Base-by-base conservation (phyloP, 2,329 filamentous ascomycete genomes). In the Beauveria caledonica region DNA sequence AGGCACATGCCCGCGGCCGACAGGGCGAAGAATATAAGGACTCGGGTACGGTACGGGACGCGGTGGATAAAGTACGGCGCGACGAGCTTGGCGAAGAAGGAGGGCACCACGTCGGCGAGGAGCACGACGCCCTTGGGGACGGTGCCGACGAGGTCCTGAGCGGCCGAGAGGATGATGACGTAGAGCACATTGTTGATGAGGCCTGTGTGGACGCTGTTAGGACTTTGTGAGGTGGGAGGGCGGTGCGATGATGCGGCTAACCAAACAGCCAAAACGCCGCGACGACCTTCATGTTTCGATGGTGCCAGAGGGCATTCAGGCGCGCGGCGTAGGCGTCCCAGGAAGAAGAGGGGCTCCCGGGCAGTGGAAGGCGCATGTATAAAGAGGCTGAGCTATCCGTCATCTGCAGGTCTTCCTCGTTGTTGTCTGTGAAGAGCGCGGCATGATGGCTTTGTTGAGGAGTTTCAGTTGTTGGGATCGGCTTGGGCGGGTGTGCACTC, bases 131-230 rank as follows among this genome's bases (percentile, higher is more conserved):
- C 91, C 73, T 97, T 97, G 54, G 94, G 94, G 1, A 97, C 81
- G 36, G 90, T 87, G 40, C 93, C 93, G 67, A 97, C 94, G 63
- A 99, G 89, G 70, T 99, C 94, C 68, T 97, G 89, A 3, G 94
- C 94, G 40, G 94, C 90, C 33, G 92, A 95, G 68, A 99, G 88
- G 71, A 97, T 94, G 72, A 97, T 90, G 60, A 97, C 93, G 75
- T 97, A 97, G 76, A 97, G 88, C 66, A 97, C 90, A 77, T 97
- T 97, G 76, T 99, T 97, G 72, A 97, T 94, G 19, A 76, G 70
- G 60, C 75, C 75, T 76, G 27, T 1, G 19, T 21, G 2, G 27
- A 3, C 10, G 29, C n/a, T 33, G 33, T 40, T n/a, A 52, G 21
- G 27, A 3, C 17, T 33, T 36, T 1, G 33, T 36, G 11, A 15